Percentiles rank a stretch among this genome's conserved stretches.
phyloP scores from a whole-genome alignment of 352 stramenopile species.

The Phytophthora macrochlamydospora region DNA sequence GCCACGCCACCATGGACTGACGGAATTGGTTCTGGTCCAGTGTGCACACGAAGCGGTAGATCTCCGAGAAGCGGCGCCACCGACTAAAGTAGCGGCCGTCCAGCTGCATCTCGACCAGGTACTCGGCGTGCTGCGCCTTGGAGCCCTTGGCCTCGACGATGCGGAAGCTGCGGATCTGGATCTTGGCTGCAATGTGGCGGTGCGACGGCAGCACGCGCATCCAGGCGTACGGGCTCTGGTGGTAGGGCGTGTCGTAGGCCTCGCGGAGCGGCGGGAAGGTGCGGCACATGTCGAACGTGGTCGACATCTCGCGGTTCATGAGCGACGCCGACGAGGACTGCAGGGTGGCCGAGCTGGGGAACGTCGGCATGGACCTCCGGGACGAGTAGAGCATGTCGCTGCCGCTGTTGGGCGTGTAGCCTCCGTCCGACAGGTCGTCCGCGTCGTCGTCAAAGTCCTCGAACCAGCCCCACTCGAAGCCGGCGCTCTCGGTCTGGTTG shows the following conservation, averaged over 20 bases:
- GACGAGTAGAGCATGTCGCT: conserved; percentile 39
- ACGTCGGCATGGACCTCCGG: conserved; percentile 39
- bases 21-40: conserved; percentile 63
- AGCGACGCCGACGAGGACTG: conserved; percentile 39
- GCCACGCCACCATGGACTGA: conserved; percentile 62
- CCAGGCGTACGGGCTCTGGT: conserved; percentile 65
- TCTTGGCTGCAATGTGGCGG: conserved; percentile 76
- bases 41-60: conserved; percentile 65
- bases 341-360: conserved; percentile 24
- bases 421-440: conserved; percentile 32
- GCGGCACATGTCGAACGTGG: conserved; percentile 74
- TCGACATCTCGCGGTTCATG: conserved; percentile 66
- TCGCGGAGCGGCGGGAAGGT: conserved; percentile 65
- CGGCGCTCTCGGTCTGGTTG: conserved; percentile 25
- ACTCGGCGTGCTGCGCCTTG: conserved; percentile 76
- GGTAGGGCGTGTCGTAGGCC: conserved; percentile 67
- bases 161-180: conserved; percentile 84
- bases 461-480: conserved; percentile 84
- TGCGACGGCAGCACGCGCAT: conserved; percentile 69
- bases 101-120: conserved; percentile 78
- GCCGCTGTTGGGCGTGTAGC: conserved; percentile 3
- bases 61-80: conserved; percentile 79
- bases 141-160: conserved; percentile 64
- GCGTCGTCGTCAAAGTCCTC: conserved; percentile 80
- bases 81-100: conserved; percentile 74